Evolutionary conservation across 1,284 basidiomycete genomes (phyloP), one percentile per base, ranked within the genome.

Genomic region (Ustilago bromivora): DNA sequence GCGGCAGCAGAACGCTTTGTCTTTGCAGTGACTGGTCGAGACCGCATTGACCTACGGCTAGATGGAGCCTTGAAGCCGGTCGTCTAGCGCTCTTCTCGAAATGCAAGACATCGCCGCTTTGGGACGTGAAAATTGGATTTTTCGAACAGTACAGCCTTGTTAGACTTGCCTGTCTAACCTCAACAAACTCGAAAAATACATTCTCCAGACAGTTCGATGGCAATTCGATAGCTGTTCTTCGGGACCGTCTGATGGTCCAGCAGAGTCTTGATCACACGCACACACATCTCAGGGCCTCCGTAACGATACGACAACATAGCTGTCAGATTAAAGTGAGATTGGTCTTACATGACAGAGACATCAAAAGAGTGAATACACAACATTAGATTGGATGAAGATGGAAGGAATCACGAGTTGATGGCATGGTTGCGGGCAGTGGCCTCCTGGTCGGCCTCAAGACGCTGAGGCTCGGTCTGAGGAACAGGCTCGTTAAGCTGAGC

Each of bases 381-480:
- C n/a, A 56, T 46, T 57, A 19, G 23, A 32, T 28, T 35, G 15
- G 15, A 2, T 23, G 2, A 28, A 13, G 9, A 10, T 13, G 10
- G 31, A 13, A 31, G 49, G 12, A 32, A 55, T 67, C 49, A 74
- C 31, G 71, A 78, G 67, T 78, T 78, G 71, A 78, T 66, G 17
- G 56, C 66, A n/a, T 78, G 67, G 71, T 67, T 78, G 47, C 71
- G 71, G 34, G 75, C 75, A 1, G 71, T 67, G 13, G 46, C 75
- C 58, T 78, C 78, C 62, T 78, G 76, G 47, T 80, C 78, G 32
- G 63, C 57, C 31, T 81, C 78, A 36, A 81, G 71, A 31, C 68
- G 63, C 69, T 81, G 81, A 17, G 76, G 71, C 55, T 79, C 68
- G 19, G 81, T 82, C 59, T 67, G 60, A 4, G 81, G 77, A 0